A percentile compares a stretch with the other conserved stretches of the same genome.
These are phyloP conservation scores for Coemansia sp. DNA, from an alignment of 192 early-diverging fungal genomes.

Conservation along the genomic window DNA sequence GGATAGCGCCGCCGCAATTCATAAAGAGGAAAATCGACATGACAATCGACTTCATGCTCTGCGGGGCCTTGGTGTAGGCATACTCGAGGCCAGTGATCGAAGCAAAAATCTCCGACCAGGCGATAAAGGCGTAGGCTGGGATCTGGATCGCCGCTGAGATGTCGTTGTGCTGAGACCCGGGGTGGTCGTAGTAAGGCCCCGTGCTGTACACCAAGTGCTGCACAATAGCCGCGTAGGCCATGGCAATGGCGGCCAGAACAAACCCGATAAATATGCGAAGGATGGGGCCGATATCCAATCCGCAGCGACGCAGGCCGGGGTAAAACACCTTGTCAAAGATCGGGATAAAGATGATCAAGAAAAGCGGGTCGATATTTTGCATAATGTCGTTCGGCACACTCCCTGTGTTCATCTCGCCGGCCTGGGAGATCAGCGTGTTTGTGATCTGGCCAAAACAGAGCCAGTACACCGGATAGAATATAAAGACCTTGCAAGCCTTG, in stretches of 20 bases:
- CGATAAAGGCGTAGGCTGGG: constrained; percentile 61
- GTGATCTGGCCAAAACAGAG: constrained; percentile 59
- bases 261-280: constrained; percentile 68
- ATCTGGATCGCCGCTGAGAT: constrained; percentile 60
- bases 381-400: constrained; percentile 67
- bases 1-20: constrained; percentile 55
- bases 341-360: constrained; percentile 68
- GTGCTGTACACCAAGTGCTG: constrained; percentile 63
- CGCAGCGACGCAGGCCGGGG: constrained; percentile 57
- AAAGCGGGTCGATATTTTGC: constrained; percentile 66
- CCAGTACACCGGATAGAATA: constrained; percentile 42
- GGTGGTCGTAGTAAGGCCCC: constrained; percentile 55
- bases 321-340: constrained; percentile 64
- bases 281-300: constrained; percentile 59
- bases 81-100: constrained; percentile 69
- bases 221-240: constrained; percentile 62
- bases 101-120: constrained; percentile 67
- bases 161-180: constrained; percentile 51
- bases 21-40: constrained; percentile 69
- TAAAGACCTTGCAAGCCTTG: constrained; percentile 39
- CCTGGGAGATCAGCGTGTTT: constrained; percentile 63
- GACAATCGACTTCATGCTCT: constrained; percentile 66
- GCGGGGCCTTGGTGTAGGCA: constrained; percentile 65
- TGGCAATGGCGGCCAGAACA: constrained; percentile 55
- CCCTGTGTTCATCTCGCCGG: constrained; percentile 56